Evolutionary conservation across 2,329 filamentous ascomycete species (phyloP).

Genomic region (Nigrospora osmanthi): DNA sequence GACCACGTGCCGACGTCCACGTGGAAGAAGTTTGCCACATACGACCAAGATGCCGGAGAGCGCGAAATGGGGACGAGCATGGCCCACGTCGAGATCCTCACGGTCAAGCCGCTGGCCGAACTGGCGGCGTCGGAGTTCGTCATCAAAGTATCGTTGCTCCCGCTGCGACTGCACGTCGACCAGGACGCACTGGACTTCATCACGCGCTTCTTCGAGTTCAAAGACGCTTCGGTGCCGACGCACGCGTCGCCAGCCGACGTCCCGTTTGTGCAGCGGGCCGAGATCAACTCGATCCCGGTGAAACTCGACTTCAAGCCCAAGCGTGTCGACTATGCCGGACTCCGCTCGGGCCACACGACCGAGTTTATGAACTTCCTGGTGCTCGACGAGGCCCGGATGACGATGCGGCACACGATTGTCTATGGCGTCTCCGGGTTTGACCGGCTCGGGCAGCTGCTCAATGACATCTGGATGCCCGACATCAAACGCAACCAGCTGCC

Average conservation of each 20-base stretch:
- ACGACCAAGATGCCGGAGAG: conserved; percentile 79
- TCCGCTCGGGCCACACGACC: conserved; percentile 87
- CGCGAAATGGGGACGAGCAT: conserved; percentile 82
- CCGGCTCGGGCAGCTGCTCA: conserved; percentile 78
- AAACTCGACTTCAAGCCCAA: conserved; percentile 96
- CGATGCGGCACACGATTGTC: conserved; percentile 80
- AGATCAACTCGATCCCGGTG: conserved; percentile 75
- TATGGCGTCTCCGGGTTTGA: conserved; percentile 92
- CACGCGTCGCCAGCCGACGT: conserved; percentile 59
- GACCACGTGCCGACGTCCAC: conserved; percentile 93
- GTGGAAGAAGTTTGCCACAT: conserved; percentile 97
- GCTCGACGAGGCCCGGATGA: conserved; percentile 80
- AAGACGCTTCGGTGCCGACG: conserved; percentile 59
- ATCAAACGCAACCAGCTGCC: conserved; percentile 85
- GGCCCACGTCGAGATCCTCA: conserved; percentile 82
- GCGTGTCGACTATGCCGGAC: conserved; percentile 87
- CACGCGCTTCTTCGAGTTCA: conserved; percentile 96
- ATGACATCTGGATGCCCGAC: conserved; percentile 95
- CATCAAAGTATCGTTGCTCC: conserved; percentile 69
- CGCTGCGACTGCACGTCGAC: conserved; percentile 86
- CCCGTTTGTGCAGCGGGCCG: conserved; percentile 83
- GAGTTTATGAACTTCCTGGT: conserved; percentile 99
- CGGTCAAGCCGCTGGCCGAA: conserved; percentile 76
- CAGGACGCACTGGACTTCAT: conserved; percentile 97
- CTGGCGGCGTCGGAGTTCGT: conserved; percentile 87